phyloP scores from a whole-genome alignment of 257 asterid genomes.

The Anisodus acutangulus region DNA sequence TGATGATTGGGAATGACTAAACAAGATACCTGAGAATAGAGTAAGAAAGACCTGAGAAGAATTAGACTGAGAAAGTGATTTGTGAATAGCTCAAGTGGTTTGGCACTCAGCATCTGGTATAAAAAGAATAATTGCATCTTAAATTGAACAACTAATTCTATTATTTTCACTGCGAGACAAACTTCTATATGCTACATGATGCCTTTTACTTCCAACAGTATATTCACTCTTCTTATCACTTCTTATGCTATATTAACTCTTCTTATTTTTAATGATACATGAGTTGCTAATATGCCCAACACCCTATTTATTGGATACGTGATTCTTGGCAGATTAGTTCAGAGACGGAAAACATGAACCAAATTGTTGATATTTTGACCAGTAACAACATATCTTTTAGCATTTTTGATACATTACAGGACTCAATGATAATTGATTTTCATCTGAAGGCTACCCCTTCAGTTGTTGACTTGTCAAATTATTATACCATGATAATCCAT shows the following conservation, averaged over 20 bases:
- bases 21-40: not conserved
- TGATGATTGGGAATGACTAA: conserved; percentile 16
- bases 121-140: not conserved
- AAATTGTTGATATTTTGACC: not conserved
- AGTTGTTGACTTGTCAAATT: not conserved
- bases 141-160: not conserved
- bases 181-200: not conserved
- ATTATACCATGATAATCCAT: not conserved
- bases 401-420: not conserved
- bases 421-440: not conserved
- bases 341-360: not conserved
- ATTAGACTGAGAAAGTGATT: conserved; percentile 13
- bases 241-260: not conserved
- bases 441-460: not conserved
- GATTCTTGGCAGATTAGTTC: not conserved
- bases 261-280: not conserved
- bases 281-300: not conserved
- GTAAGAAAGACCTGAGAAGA: conserved; percentile 2
- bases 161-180: not conserved
- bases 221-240: not conserved
- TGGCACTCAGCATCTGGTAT: not conserved
- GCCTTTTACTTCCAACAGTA: not conserved
- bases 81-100: conserved; percentile 2
- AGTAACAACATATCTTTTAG: not conserved
- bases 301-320: not conserved